Percentiles rank a stretch among this genome's conserved stretches.
phyloP scores from a whole-genome alignment of 805 yeast species.

The Sugiyamaella qingdaonensis region DNA sequence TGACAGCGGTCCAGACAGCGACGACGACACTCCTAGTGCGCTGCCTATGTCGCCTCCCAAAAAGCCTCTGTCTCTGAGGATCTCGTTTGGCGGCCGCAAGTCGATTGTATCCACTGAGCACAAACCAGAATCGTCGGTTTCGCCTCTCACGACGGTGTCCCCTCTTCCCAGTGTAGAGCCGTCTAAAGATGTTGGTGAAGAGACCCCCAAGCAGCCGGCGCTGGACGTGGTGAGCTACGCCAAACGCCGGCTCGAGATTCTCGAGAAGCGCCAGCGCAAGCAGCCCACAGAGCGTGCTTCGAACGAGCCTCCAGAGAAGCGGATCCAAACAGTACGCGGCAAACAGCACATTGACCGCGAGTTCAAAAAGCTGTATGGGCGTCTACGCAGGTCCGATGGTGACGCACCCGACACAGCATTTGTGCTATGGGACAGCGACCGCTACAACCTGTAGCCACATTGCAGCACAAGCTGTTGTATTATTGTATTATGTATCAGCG shows the following conservation, averaged over 20 bases:
- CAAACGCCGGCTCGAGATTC: neutral
- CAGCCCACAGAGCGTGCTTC: neutral
- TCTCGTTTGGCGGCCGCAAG: conserved; percentile 1
- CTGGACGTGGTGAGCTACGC: neutral
- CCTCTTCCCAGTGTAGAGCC: neutral
- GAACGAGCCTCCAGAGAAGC: too few relatives aligned
- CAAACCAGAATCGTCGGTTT: neutral
- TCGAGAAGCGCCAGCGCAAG: conserved; percentile 1
- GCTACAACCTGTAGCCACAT: neutral
- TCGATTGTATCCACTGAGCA: neutral
- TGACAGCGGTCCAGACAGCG: too few relatives aligned
- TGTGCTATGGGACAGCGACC: conserved; percentile 1
- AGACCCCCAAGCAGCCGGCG: neutral
- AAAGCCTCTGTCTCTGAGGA: neutral
- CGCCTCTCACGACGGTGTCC: neutral
- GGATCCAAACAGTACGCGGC: neutral
- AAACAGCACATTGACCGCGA: neutral
- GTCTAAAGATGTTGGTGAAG: neutral
- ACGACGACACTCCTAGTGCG: too few relatives aligned
- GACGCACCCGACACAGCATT: neutral
- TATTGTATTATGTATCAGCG: neutral
- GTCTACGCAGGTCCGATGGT: neutral
- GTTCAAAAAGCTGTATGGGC: neutral
- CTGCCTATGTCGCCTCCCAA: too few relatives aligned
- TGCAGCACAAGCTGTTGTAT: neutral